Percentiles rank a stretch among this genome's conserved stretches.
Evolutionary conservation across 2,329 filamentous ascomycete species (phyloP).

Genomic region (Verticillium tricorpus): DNA sequence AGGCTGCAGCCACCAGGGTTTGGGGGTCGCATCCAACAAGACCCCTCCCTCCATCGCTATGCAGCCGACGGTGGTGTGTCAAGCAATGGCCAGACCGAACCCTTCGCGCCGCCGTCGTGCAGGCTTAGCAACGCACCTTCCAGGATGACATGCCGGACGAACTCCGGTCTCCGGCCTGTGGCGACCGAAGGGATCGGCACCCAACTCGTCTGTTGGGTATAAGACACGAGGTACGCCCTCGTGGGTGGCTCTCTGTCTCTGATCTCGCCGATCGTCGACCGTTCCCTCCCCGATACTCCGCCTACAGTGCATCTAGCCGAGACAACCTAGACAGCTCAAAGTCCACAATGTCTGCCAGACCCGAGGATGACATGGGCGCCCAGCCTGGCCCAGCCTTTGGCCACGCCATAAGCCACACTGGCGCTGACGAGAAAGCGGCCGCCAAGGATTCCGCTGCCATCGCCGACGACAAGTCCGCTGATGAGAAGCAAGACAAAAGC

Average conservation of each 20-base stretch:
- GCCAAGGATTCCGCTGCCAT: constrained; percentile 8
- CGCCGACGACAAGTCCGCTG: background rate
- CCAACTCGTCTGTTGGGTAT: background rate
- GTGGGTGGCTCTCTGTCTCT: background rate
- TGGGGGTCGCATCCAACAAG: background rate
- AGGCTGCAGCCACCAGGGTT: background rate
- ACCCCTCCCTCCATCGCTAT: background rate
- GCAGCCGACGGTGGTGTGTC: no score
- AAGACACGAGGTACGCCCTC: background rate
- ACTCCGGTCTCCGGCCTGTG: background rate
- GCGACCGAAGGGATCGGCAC: background rate
- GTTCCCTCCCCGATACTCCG: background rate
- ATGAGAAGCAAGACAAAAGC: background rate
- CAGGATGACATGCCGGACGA: background rate
- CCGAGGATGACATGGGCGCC: background rate
- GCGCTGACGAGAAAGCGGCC: constrained; percentile 8
- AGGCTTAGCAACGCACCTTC: background rate
- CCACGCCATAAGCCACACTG: background rate
- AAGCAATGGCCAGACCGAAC: background rate
- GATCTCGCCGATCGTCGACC: background rate
- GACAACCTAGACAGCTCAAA: background rate
- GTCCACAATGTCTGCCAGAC: background rate
- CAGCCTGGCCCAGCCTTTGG: background rate
- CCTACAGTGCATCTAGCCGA: background rate
- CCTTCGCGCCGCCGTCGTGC: background rate